Evolutionary conservation across 768 basidiomycete species (phyloP), one percentile per base, ranked within the genome.

Genomic region (Serendipita indica): DNA sequence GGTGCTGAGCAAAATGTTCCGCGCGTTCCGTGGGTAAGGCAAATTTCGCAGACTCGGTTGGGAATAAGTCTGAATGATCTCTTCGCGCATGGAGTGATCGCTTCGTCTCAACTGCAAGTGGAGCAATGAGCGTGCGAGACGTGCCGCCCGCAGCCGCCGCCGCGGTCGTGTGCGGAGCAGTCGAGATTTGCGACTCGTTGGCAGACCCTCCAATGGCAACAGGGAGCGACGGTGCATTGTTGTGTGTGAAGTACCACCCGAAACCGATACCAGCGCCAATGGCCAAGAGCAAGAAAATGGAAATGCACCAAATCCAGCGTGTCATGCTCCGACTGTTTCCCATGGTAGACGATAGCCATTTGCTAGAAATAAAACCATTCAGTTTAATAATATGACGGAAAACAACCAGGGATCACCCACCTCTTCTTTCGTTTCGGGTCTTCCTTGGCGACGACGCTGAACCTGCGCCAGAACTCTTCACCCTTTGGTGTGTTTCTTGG

Each of bases 401-500:
- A 35, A 39, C 45, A 32, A 54, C 33, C 13, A 45, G 33, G 16
- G 20, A 34, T 14, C 27, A 62, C 63, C 18, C 57, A 74, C 76
- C 71, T 73, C 70, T 69, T 76, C 74, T 64, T 79, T 80, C 7
- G 67, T 61, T 72, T 75, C 59, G 64, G 65, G 59, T 71, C 81
- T 60, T 82, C 80, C 66, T 80, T 85, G 6, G 80, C 86, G 62
- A 89, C 81, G 74, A 89, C 87, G 61, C 83, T 86, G 70, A 89
- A 90, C 35, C 88, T 75, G 61, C 84, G 75, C 88, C 88, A 90
- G 70, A 90, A 89, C 64, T 89, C 84, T 64, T 89, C 86, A 0
- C 86, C 85, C 52, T 76, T 79, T 67, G 86, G 80, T 2, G 86
- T 84, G 18, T 16, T 35, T 43, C 84, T 77, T 1, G 85, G 82